Evolutionary conservation across 225 moss, liverwort and hornwort genomes (phyloP), one percentile per base, ranked within the genome.

Genomic region (Physcomitrellopsis africana): DNA sequence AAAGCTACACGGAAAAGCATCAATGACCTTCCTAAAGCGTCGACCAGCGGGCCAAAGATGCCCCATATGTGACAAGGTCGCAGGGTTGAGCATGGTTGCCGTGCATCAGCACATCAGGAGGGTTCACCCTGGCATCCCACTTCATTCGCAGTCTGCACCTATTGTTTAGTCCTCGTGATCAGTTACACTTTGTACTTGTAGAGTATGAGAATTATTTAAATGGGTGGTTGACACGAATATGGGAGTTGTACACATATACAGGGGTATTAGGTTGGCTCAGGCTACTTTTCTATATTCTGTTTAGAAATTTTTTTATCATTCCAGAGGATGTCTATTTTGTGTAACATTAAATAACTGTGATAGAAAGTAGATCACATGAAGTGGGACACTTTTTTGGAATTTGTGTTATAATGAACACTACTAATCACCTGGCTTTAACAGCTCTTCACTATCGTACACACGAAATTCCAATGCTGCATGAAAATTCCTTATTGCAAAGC

Each of bases 21-120:
- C 96, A 6, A 96, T 96, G 96, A 83, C 81, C 70, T 91, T 92
- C 60, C 69, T 79, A 5, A 91, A 87, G 70, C 94, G 89, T 24
- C 87, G 79, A 29, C 96, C 96, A 45, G 68, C 51, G 70, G 89
- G 86, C 1, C 87, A 91, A 37, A 94, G 66, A 68, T 96, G 96
- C 76, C 96, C 96, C 4, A 63, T 96, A 65, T 96, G 96, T 70
- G 81, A 84, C 14, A 91, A 85, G 81, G 70, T 91, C 65, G 89
- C 85, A 26, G 96, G 96, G 15, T 86, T 96, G 11, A 96, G 96
- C 88, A 71, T 86, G 8, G 76, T 55, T 55, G 91, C 96, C 42
- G 82, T 94, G 14, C 86, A 84, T 8, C 92, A 92, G 52, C 96
- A 96, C 62, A 82, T 96, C 45, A 83, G 81, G 64, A 86, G 89